Evolutionary conservation across 164 flowering plant species (phyloP).

Genomic region (Platanus orientalis): DNA sequence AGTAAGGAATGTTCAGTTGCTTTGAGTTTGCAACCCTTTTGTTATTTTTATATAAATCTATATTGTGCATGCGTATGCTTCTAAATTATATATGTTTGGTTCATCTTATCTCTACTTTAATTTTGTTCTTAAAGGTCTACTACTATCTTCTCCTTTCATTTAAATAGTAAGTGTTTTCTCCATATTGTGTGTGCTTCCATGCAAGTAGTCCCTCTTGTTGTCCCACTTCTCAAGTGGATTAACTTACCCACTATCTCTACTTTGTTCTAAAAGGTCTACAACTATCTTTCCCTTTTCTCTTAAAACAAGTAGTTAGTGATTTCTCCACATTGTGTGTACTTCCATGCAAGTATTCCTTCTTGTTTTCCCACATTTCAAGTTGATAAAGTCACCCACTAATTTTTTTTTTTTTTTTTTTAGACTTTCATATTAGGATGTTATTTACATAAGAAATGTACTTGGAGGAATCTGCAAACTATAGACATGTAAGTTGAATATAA

Average conservation of each 20-base stretch:
- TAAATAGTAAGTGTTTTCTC: background rate
- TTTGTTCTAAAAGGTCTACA: background rate
- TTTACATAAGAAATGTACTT: too few relatives aligned
- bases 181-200: too few relatives aligned
- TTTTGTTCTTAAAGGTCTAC: background rate
- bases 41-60: background rate
- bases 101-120: background rate
- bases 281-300: background rate
- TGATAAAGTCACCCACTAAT: background rate
- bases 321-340: background rate
- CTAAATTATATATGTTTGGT: background rate
- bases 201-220: background rate
- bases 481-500: too few relatives aligned
- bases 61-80: background rate
- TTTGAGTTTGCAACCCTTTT: background rate
- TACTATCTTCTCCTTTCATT: background rate
- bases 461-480: too few relatives aligned
- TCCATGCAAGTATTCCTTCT: background rate
- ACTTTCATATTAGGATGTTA: too few relatives aligned
- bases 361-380: too few relatives aligned
- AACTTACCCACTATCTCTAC: background rate
- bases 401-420: too few relatives aligned
- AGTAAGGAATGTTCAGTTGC: background rate
- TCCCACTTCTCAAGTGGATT: background rate
- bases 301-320: background rate